Conservation (phyloP, 2,329 filamentous ascomycete genomes). For the Neofusicoccum kwambonambiense region DNA sequence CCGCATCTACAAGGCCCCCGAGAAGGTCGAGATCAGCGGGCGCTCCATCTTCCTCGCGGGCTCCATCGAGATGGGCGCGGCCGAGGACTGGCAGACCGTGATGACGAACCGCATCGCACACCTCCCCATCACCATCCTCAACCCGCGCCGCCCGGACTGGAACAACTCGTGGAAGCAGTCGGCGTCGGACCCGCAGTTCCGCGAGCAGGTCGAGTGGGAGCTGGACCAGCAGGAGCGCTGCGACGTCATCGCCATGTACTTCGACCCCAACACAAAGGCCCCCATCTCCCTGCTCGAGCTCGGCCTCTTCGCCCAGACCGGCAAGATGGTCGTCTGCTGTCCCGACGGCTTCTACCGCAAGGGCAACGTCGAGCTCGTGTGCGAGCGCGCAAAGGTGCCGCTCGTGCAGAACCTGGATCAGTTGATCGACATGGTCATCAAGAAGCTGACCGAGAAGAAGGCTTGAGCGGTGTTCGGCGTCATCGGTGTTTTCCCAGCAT, state of each 20-base stretch:
- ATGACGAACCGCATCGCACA: constrained; percentile 38
- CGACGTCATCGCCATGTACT: constrained; percentile 57
- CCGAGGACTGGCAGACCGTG: constrained; percentile 53
- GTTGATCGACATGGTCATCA: constrained; percentile 36
- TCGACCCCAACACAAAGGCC: constrained; percentile 53
- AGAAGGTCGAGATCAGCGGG: constrained; percentile 23
- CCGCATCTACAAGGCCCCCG: constrained; percentile 23
- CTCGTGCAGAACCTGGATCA: constrained; percentile 45
- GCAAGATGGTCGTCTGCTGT: constrained; percentile 55
- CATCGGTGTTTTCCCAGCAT: no score
- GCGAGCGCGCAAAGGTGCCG: constrained; percentile 47
- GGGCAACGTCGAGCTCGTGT: constrained; percentile 62
- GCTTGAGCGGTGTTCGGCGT: no score
- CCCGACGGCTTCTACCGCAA: constrained; percentile 54
- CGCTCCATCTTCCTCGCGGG: constrained; percentile 59
- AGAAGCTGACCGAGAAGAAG: neutral
- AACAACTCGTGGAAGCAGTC: constrained; percentile 54
- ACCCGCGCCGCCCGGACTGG: constrained; percentile 60
- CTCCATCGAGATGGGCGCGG: constrained; percentile 48
- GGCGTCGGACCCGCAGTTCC: constrained; percentile 43
- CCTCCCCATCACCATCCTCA: constrained; percentile 55
- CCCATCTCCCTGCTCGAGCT: constrained; percentile 62
- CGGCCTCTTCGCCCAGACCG: constrained; percentile 50
- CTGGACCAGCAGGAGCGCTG: constrained; percentile 55
- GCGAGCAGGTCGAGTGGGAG: constrained; percentile 62